Base-by-base conservation (phyloP, 768 basidiomycete genomes). In the Leccinum aurantiacum region DNA sequence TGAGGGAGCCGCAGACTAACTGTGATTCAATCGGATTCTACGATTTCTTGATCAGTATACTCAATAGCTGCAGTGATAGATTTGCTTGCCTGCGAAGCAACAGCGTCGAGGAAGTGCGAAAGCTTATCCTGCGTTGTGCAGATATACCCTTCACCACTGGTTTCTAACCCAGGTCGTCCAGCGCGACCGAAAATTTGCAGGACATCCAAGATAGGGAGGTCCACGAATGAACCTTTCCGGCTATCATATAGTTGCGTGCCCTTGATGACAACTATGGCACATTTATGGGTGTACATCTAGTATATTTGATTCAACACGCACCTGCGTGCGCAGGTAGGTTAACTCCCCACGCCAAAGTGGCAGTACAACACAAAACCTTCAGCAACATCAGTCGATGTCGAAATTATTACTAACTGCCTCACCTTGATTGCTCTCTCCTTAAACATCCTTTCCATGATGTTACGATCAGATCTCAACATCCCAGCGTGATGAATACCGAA, bases 401-500 rank as follows among this genome's bases (percentile, higher is more conserved):
- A 29, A 50, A 54, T 22, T 37, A 54, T 17, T 22, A 17, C 2
- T 14, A 14, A 50, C 52, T 31, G 54, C 63, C 60, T 57, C 29
- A 95, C 96, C 82, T 98, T 99, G 74, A 98, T 94, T 9, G 85
- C 90, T 68, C 86, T 84, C 15, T 90, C 89, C 67, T 90, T 91
- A 62, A 99, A 98, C 86, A 98, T 85, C 68, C 84, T 82, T 74
- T 98, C 97, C 86, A 91, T 95, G 80, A 98, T 84, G 71, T 93
- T 98, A 64, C 97, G 81, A 70, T 99, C 97, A 7, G 88, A 85
- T 51, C 97, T 81, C 61, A 99, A 75, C 97, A 99, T 98, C 4
- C 97, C 97, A 38, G 97, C 97, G 75, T 99, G 97, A 74, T 98
- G 96, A 50, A 99, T 98, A 11, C 95, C 97, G 70, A 98, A 95